phyloP scores from a whole-genome alignment of 2,329 filamentous ascomycete species.

The Rhytidhysteron rufulum region DNA sequence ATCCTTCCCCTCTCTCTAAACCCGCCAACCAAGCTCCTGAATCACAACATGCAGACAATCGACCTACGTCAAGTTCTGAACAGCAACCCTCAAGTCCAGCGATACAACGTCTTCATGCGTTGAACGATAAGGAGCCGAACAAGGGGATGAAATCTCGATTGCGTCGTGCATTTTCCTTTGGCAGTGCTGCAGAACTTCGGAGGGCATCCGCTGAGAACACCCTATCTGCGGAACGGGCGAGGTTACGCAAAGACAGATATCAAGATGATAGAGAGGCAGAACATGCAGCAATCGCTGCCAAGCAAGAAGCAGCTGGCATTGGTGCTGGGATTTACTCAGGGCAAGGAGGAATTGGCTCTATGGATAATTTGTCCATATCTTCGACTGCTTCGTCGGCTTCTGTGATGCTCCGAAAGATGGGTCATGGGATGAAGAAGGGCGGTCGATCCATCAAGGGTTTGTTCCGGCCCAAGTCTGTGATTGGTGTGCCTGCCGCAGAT shows the following conservation, averaged over 20 bases:
- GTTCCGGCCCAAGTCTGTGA: slow-evolving; percentile 89
- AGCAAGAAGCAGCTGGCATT: slow-evolving; percentile 87
- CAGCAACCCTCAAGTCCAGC: slow-evolving; percentile 58
- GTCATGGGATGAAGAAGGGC: slow-evolving; percentile 94
- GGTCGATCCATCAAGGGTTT: slow-evolving; percentile 86
- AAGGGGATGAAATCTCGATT: slow-evolving; percentile 83
- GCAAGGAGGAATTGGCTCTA: slow-evolving; percentile 83
- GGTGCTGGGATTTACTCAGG: slow-evolving; percentile 92
- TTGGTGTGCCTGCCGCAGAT: slow-evolving; percentile 73
- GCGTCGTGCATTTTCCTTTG: slow-evolving; percentile 91
- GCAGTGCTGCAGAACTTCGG: slow-evolving; percentile 85
- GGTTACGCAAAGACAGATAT: slow-evolving; percentile 47
- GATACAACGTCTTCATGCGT: slow-evolving; percentile 77
- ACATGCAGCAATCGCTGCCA: slow-evolving; percentile 84
- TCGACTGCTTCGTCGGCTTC: slow-evolving; percentile 87
- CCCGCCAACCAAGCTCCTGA: slow-evolving; percentile 37
- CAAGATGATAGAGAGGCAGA: slow-evolving; percentile 74
- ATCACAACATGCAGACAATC: slow-evolving; percentile 12
- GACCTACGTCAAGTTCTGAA: slow-evolving; percentile 6
- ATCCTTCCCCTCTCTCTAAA: slow-evolving; percentile 47
- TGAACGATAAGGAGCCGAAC: slow-evolving; percentile 75
- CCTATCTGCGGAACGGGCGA: slow-evolving; percentile 47
- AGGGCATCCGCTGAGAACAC: slow-evolving; percentile 67
- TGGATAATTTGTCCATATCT: slow-evolving; percentile 88
- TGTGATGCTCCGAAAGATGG: slow-evolving; percentile 97